A percentile compares a stretch with the other conserved stretches of the same genome.
Conservation (phyloP, 495 filamentous ascomycete species). For the Extremus antarcticus region DNA sequence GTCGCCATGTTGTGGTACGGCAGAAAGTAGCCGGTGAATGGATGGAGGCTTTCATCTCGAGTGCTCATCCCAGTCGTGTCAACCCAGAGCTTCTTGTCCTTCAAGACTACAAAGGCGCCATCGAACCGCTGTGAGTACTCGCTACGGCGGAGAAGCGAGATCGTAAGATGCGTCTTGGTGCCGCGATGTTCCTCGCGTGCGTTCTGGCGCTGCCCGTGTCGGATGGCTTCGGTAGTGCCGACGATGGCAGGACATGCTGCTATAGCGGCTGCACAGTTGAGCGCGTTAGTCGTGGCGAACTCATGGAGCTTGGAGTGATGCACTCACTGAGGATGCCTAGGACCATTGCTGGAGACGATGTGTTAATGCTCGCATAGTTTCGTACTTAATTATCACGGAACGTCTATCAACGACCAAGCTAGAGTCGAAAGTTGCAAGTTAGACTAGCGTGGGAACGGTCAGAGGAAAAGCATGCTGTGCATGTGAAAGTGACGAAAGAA, state of each 20-base stretch:
- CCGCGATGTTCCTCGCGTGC: slow-evolving; percentile 29
- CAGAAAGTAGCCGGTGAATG: slow-evolving; percentile 25
- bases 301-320: neutral
- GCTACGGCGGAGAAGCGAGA: slow-evolving; percentile 22
- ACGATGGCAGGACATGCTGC: slow-evolving; percentile 23
- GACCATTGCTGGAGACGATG: slow-evolving; percentile 21
- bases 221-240: slow-evolving; percentile 28
- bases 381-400: too few species aligned
- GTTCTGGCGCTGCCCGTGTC: slow-evolving; percentile 25
- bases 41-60: slow-evolving; percentile 6
- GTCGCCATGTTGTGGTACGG: slow-evolving; percentile 29
- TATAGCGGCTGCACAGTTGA: slow-evolving; percentile 11
- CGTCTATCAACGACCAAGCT: too few species aligned
- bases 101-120: slow-evolving; percentile 24
- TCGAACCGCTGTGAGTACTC: slow-evolving; percentile 21
- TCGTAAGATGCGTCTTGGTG: slow-evolving; percentile 24
- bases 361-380: neutral
- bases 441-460: too few species aligned
- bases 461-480: too few species aligned
- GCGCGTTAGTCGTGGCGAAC: neutral
- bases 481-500: too few species aligned
- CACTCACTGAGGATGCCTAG: slow-evolving; percentile 17
- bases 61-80: slow-evolving; percentile 18
- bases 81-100: slow-evolving; percentile 25
- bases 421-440: too few species aligned